Evolutionary conservation across 1,139 yeast species (phyloP).

Genomic region (Lodderomyces margitis): DNA sequence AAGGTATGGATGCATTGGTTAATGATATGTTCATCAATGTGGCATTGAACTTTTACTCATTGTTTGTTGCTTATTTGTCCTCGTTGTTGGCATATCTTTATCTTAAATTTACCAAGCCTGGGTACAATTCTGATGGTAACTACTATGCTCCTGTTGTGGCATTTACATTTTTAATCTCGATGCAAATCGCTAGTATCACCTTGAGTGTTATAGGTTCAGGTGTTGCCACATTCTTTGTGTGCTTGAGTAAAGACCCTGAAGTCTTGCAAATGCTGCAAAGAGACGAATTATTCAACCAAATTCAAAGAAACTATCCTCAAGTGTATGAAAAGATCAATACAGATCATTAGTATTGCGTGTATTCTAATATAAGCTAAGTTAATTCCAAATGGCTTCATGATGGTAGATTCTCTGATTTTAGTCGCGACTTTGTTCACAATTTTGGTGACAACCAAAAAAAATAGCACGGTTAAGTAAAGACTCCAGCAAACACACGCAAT

Average conservation of each 20-base stretch:
- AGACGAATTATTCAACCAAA: conserved; percentile 62
- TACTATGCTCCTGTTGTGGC: conserved; percentile 78
- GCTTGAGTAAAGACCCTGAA: conserved; percentile 86
- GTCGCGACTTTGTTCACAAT: not conserved
- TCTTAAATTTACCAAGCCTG: conserved; percentile 70
- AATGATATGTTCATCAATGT: conserved; percentile 82
- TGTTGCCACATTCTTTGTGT: conserved; percentile 80
- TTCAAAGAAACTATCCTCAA: conserved; percentile 73
- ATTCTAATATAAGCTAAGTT: not conserved
- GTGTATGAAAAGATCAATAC: conserved; percentile 56
- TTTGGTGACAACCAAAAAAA: conserved; percentile 2
- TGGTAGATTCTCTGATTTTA: not conserved
- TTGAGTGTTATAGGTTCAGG: conserved; percentile 79
- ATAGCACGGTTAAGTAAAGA: too few species aligned
- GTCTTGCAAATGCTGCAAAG: conserved; percentile 77
- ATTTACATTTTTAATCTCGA: conserved; percentile 69
- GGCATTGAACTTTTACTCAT: conserved; percentile 68
- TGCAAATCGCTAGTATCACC: conserved; percentile 74
- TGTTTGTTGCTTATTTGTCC: conserved; percentile 66
- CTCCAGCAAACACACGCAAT: too few species aligned
- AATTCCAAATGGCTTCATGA: not conserved
- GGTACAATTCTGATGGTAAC: conserved; percentile 62
- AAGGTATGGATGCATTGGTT: conserved; percentile 83
- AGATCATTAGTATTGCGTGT: conserved; percentile 24
- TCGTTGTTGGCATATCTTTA: conserved; percentile 72